A percentile compares a stretch with the other conserved stretches of the same genome.
Conservation (phyloP, 306 rosid species). For the Vigna mungo region DNA sequence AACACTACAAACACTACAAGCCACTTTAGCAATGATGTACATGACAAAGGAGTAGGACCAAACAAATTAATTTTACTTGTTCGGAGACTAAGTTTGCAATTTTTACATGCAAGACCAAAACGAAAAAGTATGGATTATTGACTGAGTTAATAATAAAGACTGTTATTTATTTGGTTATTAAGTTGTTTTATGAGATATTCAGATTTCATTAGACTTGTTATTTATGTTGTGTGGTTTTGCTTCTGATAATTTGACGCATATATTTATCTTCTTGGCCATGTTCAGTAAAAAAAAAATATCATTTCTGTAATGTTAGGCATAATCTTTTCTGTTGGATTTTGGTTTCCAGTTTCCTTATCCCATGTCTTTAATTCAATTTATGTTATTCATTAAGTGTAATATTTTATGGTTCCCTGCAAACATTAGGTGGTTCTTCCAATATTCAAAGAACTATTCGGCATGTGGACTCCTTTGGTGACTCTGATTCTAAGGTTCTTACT, state of each 20-base stretch:
- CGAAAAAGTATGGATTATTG: background rate
- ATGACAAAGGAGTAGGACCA: background rate
- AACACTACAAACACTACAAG: background rate
- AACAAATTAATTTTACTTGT: background rate
- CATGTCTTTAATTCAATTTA: background rate
- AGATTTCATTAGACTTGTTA: constrained; percentile 19
- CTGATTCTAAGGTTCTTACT: constrained; percentile 61
- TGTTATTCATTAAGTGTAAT: background rate
- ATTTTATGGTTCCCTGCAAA: constrained; percentile 17
- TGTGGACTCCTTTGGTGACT: constrained; percentile 77
- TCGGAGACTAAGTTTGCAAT: background rate
- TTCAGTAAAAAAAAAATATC: background rate
- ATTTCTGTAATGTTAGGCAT: background rate
- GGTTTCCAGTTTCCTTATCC: constrained; percentile 26
- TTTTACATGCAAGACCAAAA: background rate
- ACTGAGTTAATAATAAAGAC: background rate
- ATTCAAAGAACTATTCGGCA: constrained; percentile 61
- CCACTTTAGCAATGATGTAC: background rate
- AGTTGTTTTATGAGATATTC: constrained; percentile 3
- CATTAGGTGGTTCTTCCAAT: constrained; percentile 68
- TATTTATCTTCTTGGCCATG: constrained; percentile 2
- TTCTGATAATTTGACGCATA: constrained; percentile 17
- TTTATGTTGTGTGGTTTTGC: background rate
- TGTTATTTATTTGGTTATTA: background rate
- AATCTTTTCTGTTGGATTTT: background rate